Conservation (phyloP, 2,329 filamentous ascomycete species). For the Claviceps cyperi region DNA sequence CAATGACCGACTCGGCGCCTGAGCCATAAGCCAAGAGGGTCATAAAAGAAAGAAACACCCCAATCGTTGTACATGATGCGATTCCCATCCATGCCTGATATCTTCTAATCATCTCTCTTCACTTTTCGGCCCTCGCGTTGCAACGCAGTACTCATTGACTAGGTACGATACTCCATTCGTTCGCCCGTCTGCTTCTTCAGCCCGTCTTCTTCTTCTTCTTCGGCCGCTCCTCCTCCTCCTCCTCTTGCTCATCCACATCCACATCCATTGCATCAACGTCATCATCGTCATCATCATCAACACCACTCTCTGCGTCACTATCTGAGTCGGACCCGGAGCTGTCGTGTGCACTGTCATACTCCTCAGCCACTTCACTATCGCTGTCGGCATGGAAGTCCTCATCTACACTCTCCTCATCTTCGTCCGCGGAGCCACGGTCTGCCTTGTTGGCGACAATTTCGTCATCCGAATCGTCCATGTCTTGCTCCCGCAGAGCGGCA, state of each 20-base stretch:
- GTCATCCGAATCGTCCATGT: slow-evolving; percentile 72
- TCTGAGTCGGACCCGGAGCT: slow-evolving; percentile 62
- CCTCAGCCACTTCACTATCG: slow-evolving; percentile 91
- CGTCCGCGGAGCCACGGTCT: slow-evolving; percentile 82
- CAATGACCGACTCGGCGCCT: too few species aligned
- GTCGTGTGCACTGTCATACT: slow-evolving; percentile 84
- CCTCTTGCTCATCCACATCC: slow-evolving; percentile 24
- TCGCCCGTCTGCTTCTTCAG: background rate
- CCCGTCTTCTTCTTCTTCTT: slow-evolving; percentile 36
- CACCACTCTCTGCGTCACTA: slow-evolving; percentile 36
- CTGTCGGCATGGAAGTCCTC: slow-evolving; percentile 91
- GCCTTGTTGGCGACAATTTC: slow-evolving; percentile 55
- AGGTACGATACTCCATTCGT: too few species aligned
- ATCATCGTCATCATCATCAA: slow-evolving; percentile 29
- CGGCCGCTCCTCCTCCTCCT: slow-evolving; percentile 35
- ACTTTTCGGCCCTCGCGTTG: too few species aligned
- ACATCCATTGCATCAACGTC: slow-evolving; percentile 27
- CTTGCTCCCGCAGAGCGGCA: slow-evolving; percentile 70
- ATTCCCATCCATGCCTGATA: too few species aligned
- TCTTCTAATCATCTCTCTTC: too few species aligned
- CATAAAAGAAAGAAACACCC: too few species aligned
- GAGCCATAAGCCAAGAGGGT: too few species aligned
- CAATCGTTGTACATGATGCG: too few species aligned
- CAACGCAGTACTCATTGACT: too few species aligned
- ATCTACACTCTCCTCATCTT: slow-evolving; percentile 88